Evolutionary conservation across 2,329 filamentous ascomycete species (phyloP).

Genomic region (Sphaerulina vaccinii): DNA sequence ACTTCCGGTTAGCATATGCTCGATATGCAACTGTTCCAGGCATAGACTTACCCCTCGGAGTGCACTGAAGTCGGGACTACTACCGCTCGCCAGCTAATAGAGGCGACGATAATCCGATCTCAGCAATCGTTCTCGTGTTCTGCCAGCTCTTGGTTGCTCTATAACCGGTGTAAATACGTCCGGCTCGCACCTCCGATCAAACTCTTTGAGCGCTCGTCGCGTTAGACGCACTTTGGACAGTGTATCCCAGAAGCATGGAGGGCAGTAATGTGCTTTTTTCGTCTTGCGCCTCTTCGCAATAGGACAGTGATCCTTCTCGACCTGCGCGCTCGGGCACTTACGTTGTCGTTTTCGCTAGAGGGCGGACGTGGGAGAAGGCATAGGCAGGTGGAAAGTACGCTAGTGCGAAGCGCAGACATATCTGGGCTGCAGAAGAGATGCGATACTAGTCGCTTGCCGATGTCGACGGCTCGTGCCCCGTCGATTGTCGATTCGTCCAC

Average conservation of each 20-base stretch:
- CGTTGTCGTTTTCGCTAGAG: conserved; percentile 4
- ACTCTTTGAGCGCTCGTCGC: conserved; percentile 1
- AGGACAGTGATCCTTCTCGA: background rate
- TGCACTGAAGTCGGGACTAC: background rate
- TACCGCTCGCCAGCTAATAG: background rate
- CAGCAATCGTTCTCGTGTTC: conserved; percentile 1
- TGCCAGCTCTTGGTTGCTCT: conserved; percentile 4
- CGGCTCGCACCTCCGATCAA: background rate
- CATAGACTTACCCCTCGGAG: conserved; percentile 1
- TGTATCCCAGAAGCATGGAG: conserved; percentile 6
- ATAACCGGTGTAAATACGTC: background rate
- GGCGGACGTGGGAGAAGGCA: conserved; percentile 1
- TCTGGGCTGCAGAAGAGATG: conserved; percentile 4
- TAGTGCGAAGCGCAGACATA: conserved; percentile 2
- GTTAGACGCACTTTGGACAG: conserved; percentile 2
- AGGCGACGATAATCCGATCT: conserved; percentile 4
- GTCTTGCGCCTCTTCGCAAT: background rate
- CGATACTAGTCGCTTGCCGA: background rate
- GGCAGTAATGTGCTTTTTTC: background rate
- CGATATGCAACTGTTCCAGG: background rate
- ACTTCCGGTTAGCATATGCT: background rate
- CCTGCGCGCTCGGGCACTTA: background rate
- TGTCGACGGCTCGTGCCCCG: background rate
- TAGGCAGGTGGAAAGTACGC: conserved; percentile 1
- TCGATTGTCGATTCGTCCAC: conserved; percentile 1